Evolutionary conservation across 345 rosid species (phyloP).

Genomic region (Brassica napus): Da-Ae NC_063447.1:53135501-53136000

Average conservation of each 20-base stretch:
- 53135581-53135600: constrained; percentile 7
- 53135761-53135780: neutral
- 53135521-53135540: constrained; percentile 18
- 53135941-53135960: neutral
- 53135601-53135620: constrained; percentile 22
- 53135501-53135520: constrained; percentile 7
- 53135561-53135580: constrained; percentile 18
- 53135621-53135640: neutral
- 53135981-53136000: neutral
- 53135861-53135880: neutral
- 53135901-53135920: neutral
- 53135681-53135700: neutral
- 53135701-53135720: neutral
- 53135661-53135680: neutral
- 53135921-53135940: neutral
- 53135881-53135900: no score
- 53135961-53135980: neutral
- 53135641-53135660: neutral
- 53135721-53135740: neutral
- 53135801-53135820: neutral
- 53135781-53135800: neutral
- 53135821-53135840: neutral
- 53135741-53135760: neutral
- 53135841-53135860: neutral
- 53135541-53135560: neutral